These are phyloP conservation scores for Tephrocybe sp. DNA, from an alignment of 768 basidiomycete genomes.

Conservation along the genomic window DNA sequence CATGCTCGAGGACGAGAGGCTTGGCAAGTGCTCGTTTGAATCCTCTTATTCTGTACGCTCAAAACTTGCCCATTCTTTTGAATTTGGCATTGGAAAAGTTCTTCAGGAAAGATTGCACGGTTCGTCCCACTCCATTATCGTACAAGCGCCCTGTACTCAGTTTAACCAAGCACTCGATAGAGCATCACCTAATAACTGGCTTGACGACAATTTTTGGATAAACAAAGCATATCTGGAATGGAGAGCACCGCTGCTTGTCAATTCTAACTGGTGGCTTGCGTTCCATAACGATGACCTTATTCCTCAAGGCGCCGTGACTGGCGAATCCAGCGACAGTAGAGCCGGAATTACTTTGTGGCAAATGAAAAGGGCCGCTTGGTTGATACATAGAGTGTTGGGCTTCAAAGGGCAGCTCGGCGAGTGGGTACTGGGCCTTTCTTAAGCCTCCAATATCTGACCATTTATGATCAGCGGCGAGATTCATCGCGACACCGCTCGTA, in stretches of 20 bases:
- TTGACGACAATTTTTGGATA: constrained; percentile 92
- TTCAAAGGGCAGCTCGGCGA: constrained; percentile 67
- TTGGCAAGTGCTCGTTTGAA: constrained; percentile 51
- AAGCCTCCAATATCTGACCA: neutral
- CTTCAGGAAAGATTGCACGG: constrained; percentile 78
- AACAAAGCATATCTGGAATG: constrained; percentile 87
- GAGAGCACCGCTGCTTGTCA: constrained; percentile 80
- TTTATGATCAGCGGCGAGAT: constrained; percentile 56
- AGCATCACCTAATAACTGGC: constrained; percentile 87
- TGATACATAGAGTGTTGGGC: constrained; percentile 67
- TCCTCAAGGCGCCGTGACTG: constrained; percentile 42
- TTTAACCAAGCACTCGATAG: constrained; percentile 68
- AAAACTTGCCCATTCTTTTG: constrained; percentile 70
- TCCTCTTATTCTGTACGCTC: constrained; percentile 53
- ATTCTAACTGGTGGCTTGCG: constrained; percentile 97
- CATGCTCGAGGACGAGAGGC: constrained; percentile 69
- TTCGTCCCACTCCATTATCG: constrained; percentile 30
- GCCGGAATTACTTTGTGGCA: constrained; percentile 77
- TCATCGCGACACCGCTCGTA: constrained; percentile 69
- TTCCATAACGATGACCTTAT: constrained; percentile 73
- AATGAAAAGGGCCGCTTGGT: constrained; percentile 80
- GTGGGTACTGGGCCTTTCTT: constrained; percentile 34
- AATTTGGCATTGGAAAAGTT: constrained; percentile 61
- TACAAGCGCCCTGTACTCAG: constrained; percentile 16
- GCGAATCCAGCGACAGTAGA: constrained; percentile 36